Evolutionary conservation across 176 grass and related monocot genomes (phyloP).

Genomic region (Paspalum notatum): DNA sequence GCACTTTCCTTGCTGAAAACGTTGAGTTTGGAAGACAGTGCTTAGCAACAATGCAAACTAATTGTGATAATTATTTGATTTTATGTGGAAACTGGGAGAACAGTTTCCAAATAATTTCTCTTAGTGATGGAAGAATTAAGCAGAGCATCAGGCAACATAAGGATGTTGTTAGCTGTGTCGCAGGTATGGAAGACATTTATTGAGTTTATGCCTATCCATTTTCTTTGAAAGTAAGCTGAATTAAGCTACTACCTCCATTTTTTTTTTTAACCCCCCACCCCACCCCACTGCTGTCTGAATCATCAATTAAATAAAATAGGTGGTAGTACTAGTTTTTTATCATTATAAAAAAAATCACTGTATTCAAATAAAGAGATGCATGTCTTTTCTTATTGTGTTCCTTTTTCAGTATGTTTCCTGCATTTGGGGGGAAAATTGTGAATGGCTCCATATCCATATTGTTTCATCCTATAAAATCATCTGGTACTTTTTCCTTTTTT

Average conservation of each 20-base stretch:
- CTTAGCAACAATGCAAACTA: slow-evolving; percentile 72
- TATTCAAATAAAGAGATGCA: not conserved
- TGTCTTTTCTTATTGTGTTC: slow-evolving; percentile 26
- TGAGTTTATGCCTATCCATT: slow-evolving; percentile 30
- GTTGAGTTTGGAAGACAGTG: slow-evolving; percentile 89
- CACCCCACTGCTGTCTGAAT: too few relatives aligned
- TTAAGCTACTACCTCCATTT: too few relatives aligned
- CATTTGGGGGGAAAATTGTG: not conserved
- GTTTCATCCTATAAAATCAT: slow-evolving; percentile 19
- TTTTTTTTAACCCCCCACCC: too few relatives aligned
- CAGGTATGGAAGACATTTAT: slow-evolving; percentile 59
- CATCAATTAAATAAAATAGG: too few relatives aligned
- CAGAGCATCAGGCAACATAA: slow-evolving; percentile 96
- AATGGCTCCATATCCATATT: not conserved
- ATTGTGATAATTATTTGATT: slow-evolving; percentile 90
- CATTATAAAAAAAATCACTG: slow-evolving; percentile 18
- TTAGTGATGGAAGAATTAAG: slow-evolving; percentile 91
- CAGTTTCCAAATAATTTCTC: slow-evolving; percentile 93
- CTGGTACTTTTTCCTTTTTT: not conserved
- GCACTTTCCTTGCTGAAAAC: slow-evolving; percentile 84
- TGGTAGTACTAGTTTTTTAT: slow-evolving; percentile 3
- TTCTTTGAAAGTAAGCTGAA: slow-evolving; percentile 16
- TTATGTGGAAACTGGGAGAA: slow-evolving; percentile 98
- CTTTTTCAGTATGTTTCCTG: slow-evolving; percentile 8
- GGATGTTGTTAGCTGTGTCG: slow-evolving; percentile 93